A percentile compares a stretch with the other conserved stretches of the same genome.
Conservation (phyloP, 345 rosid species). For the Jatropha curcas region DNA sequence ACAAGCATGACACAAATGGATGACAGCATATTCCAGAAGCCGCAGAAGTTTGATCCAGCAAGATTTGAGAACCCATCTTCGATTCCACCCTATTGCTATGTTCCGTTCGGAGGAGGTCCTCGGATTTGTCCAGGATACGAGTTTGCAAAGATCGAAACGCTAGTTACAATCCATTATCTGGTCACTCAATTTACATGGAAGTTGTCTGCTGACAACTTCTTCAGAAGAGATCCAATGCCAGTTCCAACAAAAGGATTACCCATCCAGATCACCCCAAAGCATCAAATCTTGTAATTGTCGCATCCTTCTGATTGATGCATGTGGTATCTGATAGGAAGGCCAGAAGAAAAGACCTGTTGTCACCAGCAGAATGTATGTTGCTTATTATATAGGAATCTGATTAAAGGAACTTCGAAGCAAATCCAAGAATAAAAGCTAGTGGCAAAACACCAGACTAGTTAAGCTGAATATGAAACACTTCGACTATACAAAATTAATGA, state of each 20-base stretch:
- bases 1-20: constrained; percentile 52
- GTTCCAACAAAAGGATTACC: constrained; percentile 48
- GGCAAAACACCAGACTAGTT: background rate
- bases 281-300: background rate
- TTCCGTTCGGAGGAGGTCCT: constrained; percentile 52
- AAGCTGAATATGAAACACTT: background rate
- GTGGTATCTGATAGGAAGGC: background rate
- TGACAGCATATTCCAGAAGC: constrained; percentile 43
- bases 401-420: background rate
- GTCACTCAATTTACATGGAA: constrained; percentile 53
- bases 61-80: constrained; percentile 48
- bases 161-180: constrained; percentile 44
- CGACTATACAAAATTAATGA: background rate
- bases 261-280: constrained; percentile 33
- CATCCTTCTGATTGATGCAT: background rate
- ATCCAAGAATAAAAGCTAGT: background rate
- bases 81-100: constrained; percentile 50
- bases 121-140: constrained; percentile 58
- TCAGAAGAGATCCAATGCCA: constrained; percentile 49
- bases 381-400: background rate
- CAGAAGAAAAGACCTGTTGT: background rate
- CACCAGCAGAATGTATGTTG: background rate
- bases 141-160: constrained; percentile 53
- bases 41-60: constrained; percentile 42
- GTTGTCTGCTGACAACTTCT: constrained; percentile 32